phyloP scores from a whole-genome alignment of 164 flowering plant species.

The Sedum album region DNA sequence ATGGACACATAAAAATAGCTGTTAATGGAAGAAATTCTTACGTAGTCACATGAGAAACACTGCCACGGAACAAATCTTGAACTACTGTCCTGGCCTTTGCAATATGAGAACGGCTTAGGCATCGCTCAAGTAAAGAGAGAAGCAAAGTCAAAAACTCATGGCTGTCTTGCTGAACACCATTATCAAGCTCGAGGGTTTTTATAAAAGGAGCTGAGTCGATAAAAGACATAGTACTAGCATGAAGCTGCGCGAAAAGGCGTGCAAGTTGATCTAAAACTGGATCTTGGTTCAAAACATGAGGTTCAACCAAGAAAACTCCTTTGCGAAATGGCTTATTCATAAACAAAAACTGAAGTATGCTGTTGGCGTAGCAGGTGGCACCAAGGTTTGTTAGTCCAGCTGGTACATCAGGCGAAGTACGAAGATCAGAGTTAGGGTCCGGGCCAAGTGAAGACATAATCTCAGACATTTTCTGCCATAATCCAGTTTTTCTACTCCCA shows the following conservation, averaged over 20 bases:
- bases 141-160: slow-evolving; percentile 92
- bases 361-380: slow-evolving; percentile 97
- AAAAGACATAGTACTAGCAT: slow-evolving; percentile 63
- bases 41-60: slow-evolving; percentile 87
- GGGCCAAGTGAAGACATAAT: slow-evolving; percentile 55
- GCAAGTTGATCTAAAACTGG: slow-evolving; percentile 80
- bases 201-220: slow-evolving; percentile 92
- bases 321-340: slow-evolving; percentile 74
- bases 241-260: slow-evolving; percentile 80
- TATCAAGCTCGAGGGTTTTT: slow-evolving; percentile 81
- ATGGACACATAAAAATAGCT: neutral
- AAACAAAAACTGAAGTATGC: slow-evolving; percentile 87
- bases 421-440: slow-evolving; percentile 64
- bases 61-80: slow-evolving; percentile 95
- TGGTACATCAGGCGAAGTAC: slow-evolving; percentile 50
- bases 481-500: slow-evolving; percentile 77
- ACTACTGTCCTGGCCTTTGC: slow-evolving; percentile 67
- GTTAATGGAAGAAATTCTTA: slow-evolving; percentile 22
- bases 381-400: slow-evolving; percentile 92
- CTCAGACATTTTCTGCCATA: slow-evolving; percentile 88
- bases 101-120: slow-evolving; percentile 54
- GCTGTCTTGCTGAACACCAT: slow-evolving; percentile 94
- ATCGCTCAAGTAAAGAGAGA: slow-evolving; percentile 80
- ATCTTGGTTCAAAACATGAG: slow-evolving; percentile 49
- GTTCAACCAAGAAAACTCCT: slow-evolving; percentile 75